These are phyloP conservation scores for Microbotryum scabiosae DNA, from an alignment of 1,284 basidiomycete genomes.

Conservation along the genomic window DNA sequence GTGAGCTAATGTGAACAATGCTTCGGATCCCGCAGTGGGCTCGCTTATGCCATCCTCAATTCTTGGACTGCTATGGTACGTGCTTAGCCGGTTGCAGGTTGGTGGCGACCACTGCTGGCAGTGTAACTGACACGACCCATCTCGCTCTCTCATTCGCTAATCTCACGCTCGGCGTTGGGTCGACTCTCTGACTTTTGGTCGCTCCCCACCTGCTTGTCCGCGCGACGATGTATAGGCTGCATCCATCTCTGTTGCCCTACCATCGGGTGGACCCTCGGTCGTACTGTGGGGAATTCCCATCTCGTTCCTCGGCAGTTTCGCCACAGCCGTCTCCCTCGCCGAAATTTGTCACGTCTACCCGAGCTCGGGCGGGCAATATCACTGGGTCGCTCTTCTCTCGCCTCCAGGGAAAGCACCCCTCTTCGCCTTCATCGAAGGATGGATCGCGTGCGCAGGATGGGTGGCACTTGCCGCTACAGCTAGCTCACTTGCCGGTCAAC, in stretches of 20 bases:
- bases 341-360: slow-evolving; percentile 35
- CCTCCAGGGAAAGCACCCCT: slow-evolving; percentile 14
- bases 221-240: slow-evolving; percentile 14
- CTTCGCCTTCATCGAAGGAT: slow-evolving; percentile 24
- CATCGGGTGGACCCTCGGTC: slow-evolving; percentile 32
- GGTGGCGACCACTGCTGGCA: no score
- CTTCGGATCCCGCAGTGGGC: no score
- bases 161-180: no score
- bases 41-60: slow-evolving; percentile 34
- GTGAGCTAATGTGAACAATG: no score
- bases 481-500: slow-evolving; percentile 12
- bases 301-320: slow-evolving; percentile 34
- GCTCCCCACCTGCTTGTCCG: no score
- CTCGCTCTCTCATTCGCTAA: no score
- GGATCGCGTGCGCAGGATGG: slow-evolving; percentile 30
- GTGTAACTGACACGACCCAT: no score
- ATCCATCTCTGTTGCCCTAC: slow-evolving; percentile 30
- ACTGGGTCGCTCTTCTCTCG: slow-evolving; percentile 25
- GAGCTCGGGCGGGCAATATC: slow-evolving; percentile 28
- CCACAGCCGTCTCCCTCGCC: slow-evolving; percentile 30
- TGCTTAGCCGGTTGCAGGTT: no score
- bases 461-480: slow-evolving; percentile 24
- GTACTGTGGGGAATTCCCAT: slow-evolving; percentile 37
- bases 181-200: no score
- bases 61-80: slow-evolving; percentile 35